A percentile compares a stretch with the other conserved stretches of the same genome.
Conservation (phyloP, 176 grass and related monocot genomes). For the Miscanthus lutarioriparius region DNA sequence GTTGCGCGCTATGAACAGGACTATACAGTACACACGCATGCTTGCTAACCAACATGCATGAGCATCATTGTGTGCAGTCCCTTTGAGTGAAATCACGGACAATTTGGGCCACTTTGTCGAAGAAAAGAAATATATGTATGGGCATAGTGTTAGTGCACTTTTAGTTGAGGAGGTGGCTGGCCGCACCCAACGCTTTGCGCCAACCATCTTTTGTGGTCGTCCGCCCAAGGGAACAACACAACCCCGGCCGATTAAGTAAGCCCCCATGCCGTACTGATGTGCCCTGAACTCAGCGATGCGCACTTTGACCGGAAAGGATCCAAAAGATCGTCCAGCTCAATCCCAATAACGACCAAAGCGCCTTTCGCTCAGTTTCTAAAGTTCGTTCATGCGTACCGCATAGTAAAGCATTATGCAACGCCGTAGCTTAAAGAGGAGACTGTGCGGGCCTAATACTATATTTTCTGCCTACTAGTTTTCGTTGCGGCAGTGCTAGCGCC, state of each 20-base stretch:
- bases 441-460: too few relatives aligned
- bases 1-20: slow-evolving; percentile 5
- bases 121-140: not conserved
- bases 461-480: too few relatives aligned
- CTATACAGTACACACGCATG: not conserved
- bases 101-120: not conserved
- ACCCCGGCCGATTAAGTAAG: slow-evolving; percentile 8
- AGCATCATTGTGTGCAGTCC: slow-evolving; percentile 20
- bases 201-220: slow-evolving; percentile 34
- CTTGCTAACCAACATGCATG: slow-evolving; percentile 3
- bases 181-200: slow-evolving; percentile 16
- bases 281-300: not conserved
- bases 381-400: too few relatives aligned
- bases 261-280: slow-evolving; percentile 21
- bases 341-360: slow-evolving; percentile 11
- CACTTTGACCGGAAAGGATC: slow-evolving; percentile 41
- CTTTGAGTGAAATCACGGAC: slow-evolving; percentile 12
- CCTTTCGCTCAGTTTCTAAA: not conserved
- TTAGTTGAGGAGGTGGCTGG: slow-evolving; percentile 35
- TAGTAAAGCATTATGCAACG: too few relatives aligned
- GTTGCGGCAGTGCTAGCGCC: too few relatives aligned
- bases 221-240: not conserved
- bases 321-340: slow-evolving; percentile 18
- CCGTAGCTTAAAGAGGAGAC: too few relatives aligned
- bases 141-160: slow-evolving; percentile 32